Percentiles rank a stretch among this genome's conserved stretches.
phyloP scores from a whole-genome alignment of 2,329 filamentous ascomycete species.

The Cladosporium halotolerans region DNA sequence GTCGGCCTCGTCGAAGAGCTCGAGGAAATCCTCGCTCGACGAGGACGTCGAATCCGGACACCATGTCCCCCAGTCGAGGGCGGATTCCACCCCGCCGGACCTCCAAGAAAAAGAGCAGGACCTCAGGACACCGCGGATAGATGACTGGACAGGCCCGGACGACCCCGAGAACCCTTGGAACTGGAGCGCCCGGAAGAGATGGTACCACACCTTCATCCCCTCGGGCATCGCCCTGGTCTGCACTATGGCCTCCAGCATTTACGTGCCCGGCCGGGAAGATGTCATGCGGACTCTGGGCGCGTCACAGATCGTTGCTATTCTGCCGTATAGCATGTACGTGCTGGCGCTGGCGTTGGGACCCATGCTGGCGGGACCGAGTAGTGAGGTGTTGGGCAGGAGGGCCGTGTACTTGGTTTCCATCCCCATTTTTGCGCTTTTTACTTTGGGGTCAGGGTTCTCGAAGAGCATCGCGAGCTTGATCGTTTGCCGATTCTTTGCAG shows the following conservation, averaged over 20 bases:
- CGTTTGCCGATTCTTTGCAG: conserved; percentile 62
- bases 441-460: conserved; percentile 49
- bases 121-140: not conserved
- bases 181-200: conserved; percentile 43
- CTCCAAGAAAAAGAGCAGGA: not conserved
- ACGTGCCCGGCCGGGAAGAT: conserved; percentile 23
- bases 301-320: conserved; percentile 49
- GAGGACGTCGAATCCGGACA: not conserved
- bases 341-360: conserved; percentile 56
- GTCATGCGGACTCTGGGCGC: conserved; percentile 50
- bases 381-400: conserved; percentile 52
- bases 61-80: too few relatives aligned
- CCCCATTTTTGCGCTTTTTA: conserved; percentile 49
- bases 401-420: conserved; percentile 46
- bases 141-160: conserved; percentile 21
- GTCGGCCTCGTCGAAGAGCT: not conserved
- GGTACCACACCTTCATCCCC: conserved; percentile 34
- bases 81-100: too few relatives aligned
- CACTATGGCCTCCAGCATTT: conserved; percentile 26
- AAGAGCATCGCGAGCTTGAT: conserved; percentile 47
- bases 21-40: not conserved
- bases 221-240: conserved; percentile 29
- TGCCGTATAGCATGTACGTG: conserved; percentile 55
- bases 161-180: conserved; percentile 48
- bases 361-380: conserved; percentile 52